phyloP scores from a whole-genome alignment of 768 basidiomycete species.

The Fomitopsis pulvina region DNA sequence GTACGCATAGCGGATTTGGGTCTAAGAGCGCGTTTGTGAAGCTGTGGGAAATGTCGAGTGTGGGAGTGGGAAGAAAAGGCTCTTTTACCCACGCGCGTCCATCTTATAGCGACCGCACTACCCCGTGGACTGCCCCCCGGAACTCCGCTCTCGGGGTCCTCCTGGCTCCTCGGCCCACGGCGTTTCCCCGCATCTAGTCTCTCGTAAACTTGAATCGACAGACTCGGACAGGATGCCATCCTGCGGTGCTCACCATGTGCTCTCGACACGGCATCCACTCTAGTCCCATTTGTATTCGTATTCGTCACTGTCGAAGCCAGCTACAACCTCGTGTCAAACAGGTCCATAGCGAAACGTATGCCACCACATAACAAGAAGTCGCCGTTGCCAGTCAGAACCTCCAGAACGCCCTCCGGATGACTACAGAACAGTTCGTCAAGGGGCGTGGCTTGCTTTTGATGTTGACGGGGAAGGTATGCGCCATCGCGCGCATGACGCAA shows the following conservation, averaged over 20 bases:
- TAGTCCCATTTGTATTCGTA: no score
- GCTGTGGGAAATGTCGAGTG: slow-evolving; percentile 41
- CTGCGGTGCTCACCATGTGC: not conserved
- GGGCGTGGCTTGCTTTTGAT: no score
- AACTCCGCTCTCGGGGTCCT: slow-evolving; percentile 20
- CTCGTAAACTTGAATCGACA: not conserved
- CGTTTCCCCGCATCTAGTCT: not conserved
- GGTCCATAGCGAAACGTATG: slow-evolving; percentile 17
- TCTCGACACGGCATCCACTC: no score
- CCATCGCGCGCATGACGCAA: slow-evolving; percentile 28
- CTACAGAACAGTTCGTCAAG: slow-evolving; percentile 11
- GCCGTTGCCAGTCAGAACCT: slow-evolving; percentile 9
- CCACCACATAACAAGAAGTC: slow-evolving; percentile 17
- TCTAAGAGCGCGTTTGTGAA: slow-evolving; percentile 13
- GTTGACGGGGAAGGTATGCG: no score
- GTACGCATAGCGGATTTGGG: slow-evolving; percentile 18
- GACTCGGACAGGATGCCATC: not conserved
- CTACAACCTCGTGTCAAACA: slow-evolving; percentile 3
- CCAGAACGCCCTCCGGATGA: slow-evolving; percentile 8
- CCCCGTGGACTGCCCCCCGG: slow-evolving; percentile 16
- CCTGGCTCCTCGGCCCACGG: slow-evolving; percentile 13
- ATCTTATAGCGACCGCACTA: slow-evolving; percentile 24
- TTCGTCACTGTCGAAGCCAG: not conserved
- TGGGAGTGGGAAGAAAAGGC: slow-evolving; percentile 39
- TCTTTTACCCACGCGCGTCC: slow-evolving; percentile 25